These are phyloP conservation scores for Zanthoxylum bungeanum DNA, from an alignment of 345 rosid species.

Conservation along the genomic window DNA sequence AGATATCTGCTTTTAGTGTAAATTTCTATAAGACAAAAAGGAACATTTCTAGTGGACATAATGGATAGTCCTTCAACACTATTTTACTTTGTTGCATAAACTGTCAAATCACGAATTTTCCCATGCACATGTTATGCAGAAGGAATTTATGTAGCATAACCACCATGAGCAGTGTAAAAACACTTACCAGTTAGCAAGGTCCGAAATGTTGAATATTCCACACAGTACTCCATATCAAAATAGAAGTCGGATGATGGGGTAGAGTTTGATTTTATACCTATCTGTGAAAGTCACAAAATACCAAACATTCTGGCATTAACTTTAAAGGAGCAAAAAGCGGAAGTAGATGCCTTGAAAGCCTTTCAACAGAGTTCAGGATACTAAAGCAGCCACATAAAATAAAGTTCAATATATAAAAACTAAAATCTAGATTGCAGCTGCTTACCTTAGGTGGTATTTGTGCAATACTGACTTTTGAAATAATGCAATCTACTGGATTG, in stretches of 20 bases:
- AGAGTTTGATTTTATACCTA: constrained; percentile 37
- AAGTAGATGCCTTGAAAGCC: constrained; percentile 2
- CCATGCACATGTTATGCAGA: background rate
- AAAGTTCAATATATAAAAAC: background rate
- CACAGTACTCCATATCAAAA: constrained; percentile 87
- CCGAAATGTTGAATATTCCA: constrained; percentile 88
- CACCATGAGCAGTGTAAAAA: constrained; percentile 2
- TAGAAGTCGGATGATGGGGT: constrained; percentile 51
- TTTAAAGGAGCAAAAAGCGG: background rate
- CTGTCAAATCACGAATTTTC: background rate
- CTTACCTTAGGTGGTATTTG: constrained; percentile 59
- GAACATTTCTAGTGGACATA: background rate
- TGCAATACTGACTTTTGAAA: constrained; percentile 63
- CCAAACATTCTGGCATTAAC: constrained; percentile 10
- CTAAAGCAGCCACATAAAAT: background rate
- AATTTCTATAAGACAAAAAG: background rate
- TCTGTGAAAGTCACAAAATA: constrained; percentile 45
- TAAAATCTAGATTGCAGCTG: constrained; percentile 17
- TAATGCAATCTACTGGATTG: constrained; percentile 77
- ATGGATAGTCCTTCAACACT: background rate
- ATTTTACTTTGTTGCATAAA: background rate
- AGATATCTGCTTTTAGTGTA: background rate
- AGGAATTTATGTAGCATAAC: constrained; percentile 9
- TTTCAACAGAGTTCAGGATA: constrained; percentile 5
- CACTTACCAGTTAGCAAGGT: constrained; percentile 52